Base-by-base conservation (phyloP, 2,329 filamentous ascomycete genomes). In the Diaporthe ilicicola region DNA sequence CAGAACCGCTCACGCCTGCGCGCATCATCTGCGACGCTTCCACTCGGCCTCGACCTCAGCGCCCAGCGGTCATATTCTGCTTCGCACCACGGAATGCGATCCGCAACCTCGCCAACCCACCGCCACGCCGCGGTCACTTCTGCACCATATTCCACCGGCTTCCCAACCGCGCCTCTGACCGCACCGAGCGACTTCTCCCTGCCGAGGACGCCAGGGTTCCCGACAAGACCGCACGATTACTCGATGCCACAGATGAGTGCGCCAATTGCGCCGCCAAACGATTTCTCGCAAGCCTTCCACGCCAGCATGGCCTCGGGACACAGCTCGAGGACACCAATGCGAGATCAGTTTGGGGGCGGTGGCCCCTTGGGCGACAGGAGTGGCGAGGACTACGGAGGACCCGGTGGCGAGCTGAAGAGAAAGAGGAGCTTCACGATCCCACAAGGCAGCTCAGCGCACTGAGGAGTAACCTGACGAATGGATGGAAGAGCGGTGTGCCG, bases 221-320 rank as follows among this genome's bases (percentile, higher is more conserved):
- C 79, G 72, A 76, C 76, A 9, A 72, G 78, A 15, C 79, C 81
- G 37, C 79, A 78, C 24, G 86, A 88, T 67, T 88, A 88, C 76
- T 83, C 83, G 15, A 84, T 87, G 76, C 82, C 87, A 3, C 87
- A 89, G 75, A 82, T 89, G 80, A 87, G 84, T 75, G 86, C 87
- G 2, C 87, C 87, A 1, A 87, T 88, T 70, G 83, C 84, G 3
- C 84, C 86, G 4, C 80, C 87, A 0, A 84, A 83, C 66, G 87
- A 89, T 67, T 89, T 89, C 74, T 81, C 82, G 2, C 84, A 85
- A 70, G 83, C 84, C 6, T 82, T 87, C 71, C 83, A 86, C 48
- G 82, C 81, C 8, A 82, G 77, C 75, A 79, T 85, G 76, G 78
- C 75, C 67, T 79, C 81, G 22, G 79, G 73, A 67, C 46, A 67